Evolutionary conservation across 2,329 filamentous ascomycete species (phyloP), one percentile per base, ranked within the genome.

Genomic region (Cadophora luteo-olivacea): DNA sequence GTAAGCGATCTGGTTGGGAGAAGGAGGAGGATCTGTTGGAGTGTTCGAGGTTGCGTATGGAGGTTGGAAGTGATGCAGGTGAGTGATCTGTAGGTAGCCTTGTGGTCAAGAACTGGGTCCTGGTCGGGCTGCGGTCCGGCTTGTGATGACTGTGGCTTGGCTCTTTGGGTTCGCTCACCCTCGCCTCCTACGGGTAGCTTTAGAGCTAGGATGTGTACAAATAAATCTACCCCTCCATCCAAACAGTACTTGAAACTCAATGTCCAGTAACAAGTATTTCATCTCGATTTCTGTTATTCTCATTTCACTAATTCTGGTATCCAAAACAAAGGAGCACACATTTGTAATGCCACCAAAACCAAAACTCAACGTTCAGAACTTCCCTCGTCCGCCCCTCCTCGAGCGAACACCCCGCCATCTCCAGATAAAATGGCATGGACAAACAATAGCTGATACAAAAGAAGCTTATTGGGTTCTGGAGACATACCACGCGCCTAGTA

Each of bases 391-490:
- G 33, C 87, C 87, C 0, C 77, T 84, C 48, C 80, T 88, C 67
- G 86, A 89, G 74, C 82, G 80, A 73, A 86, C 83, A 5, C 75
- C 81, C 2, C 80, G 85, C 61, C 86, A 87, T 74, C 78, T 90
- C 58, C 82, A 83, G 71, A 83, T 90, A 70, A 85, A 83, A 75
- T 89, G 85, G 82, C 80, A 84, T 32, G 84, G 83, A 24, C 78
- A 84, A 57, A 79, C 83, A 61, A 84, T 90, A 69, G 87, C 86
- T 12, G 85, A 89, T 54, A 89, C 87, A 7, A 84, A 80, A 65
- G 82, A 86, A 57, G 86, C 84, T 2, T 89, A 84, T 75, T 89
- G 87, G 87, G 86, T 87, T 4, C 79, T 90, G 41, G 87, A 90
- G 76, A 89, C 87, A 22, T 85, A 86, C 72, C 87, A 89, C 72